Base-by-base conservation (phyloP, 805 yeast species). In the Yamadazyma paraphyllophila region DNA sequence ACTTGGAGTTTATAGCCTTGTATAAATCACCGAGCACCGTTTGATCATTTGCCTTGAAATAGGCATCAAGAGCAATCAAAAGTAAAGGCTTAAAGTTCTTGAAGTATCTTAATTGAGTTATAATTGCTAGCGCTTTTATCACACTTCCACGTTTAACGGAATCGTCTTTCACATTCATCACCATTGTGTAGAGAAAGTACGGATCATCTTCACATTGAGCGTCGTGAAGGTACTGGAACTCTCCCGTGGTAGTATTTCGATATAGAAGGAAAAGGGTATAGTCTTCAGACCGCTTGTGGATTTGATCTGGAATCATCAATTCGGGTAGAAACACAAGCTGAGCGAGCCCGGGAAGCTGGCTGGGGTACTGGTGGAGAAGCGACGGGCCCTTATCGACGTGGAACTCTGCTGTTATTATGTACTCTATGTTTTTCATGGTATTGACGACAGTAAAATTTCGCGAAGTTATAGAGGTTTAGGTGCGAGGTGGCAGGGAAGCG, bases 371-470 rank as follows among this genome's bases (percentile, higher is more conserved):
- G 52, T 78, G 77, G 43, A 70, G 69, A 27, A 89, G 64, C 3
- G 78, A 69, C 0, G 94, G 83, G 0, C 97, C 96, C 44, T 80
- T 71, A 55, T 79, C 83, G 51, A 83, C 80, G 60, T 89, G 94
- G 61, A 89, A 90, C 63, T 86, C 91, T 1, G 92, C 86, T 5
- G 89, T 74, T 27, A 88, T 55, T 16, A 85, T 73, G 56, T 73
- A 83, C 43, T 77, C 78, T 12, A 78, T 77, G 54, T 80, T 76
- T 32, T 47, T 56, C 54, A 45, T 52, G 45, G 24, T 20, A 20
- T 29, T 6, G 36, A 32, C 36, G 36, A 32, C 6, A 20, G 31
- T 11, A 11, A 29, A 29, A 29, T 7, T 32, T 15, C 36, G 36
- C 36, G 36, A 13, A n/a, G 13, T 29, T 29, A 11, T 29, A 10